Base-by-base conservation (phyloP, 1,284 basidiomycete genomes). In the Marasmius tenuissimus region DNA sequence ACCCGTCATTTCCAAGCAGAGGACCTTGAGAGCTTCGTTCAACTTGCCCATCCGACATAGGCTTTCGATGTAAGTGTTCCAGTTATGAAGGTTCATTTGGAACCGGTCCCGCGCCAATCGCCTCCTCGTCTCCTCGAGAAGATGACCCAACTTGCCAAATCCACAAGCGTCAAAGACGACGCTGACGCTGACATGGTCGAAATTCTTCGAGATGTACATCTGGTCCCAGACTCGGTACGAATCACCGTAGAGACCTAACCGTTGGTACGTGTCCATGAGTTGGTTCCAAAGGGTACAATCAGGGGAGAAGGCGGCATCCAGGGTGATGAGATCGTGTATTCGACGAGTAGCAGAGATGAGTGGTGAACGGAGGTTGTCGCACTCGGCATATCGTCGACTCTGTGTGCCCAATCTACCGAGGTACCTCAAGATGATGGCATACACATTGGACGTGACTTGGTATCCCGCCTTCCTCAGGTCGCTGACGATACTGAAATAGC, bases 181-280 rank as follows among this genome's bases (percentile, higher is more conserved):
- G 70, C 86, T 91, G 55, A 98, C 81, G 62, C 87, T 89, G 49
- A 84, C 76, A 39, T 86, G 78, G 72, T 91, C 87, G 67, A 85
- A 84, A 55, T 76, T 76, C 34, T 81, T 78, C 35, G 84, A 78
- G 33, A 87, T 75, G 70, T 85, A 85, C 69, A 97, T 81, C 65
- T 84, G 82, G 65, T 94, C 87, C 94, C 95, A 98, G 11, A 97
- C 83, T 35, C 87, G 82, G 67, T 87, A 86, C 8, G 92, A 89
- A 63, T 92, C 87, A 0, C 76, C 78, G 62, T 88, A 89, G 60
- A 85, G 87, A 3, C 87, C 88, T 4, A 88, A 81, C 22, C 88
- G 87, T 67, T 92, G 88, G 75, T 97, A 98, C 1, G 93, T 90
- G 72, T 93, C 88, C 92, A 98, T 94, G 61, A 98, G 79, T 66